A percentile compares a stretch with the other conserved stretches of the same genome.
Conservation (phyloP, 2,329 filamentous ascomycete genomes). For the Colletotrichum sojae region DNA sequence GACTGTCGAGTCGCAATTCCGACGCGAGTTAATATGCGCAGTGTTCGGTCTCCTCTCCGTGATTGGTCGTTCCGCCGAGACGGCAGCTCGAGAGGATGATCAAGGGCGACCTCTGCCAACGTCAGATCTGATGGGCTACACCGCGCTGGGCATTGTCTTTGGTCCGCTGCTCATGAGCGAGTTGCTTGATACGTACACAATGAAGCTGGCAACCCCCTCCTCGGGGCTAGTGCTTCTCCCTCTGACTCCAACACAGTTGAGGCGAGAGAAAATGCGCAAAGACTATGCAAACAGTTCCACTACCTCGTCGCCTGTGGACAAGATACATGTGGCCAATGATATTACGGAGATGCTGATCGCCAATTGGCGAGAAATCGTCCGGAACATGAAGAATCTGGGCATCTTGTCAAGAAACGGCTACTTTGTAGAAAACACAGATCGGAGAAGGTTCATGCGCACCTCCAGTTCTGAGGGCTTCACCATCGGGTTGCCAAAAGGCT, state of each 20-base stretch:
- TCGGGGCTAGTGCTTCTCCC: conserved; percentile 60
- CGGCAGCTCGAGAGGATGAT: conserved; percentile 65
- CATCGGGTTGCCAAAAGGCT: conserved; percentile 55
- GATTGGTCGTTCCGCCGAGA: conserved; percentile 71
- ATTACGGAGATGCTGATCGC: conserved; percentile 77
- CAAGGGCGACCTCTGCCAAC: conserved; percentile 67
- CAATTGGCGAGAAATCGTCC: conserved; percentile 75
- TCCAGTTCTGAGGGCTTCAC: conserved; percentile 59
- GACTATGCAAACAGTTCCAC: conserved; percentile 38
- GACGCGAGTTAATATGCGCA: conserved; percentile 75
- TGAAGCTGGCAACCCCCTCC: conserved; percentile 59
- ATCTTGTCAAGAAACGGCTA: conserved; percentile 47
- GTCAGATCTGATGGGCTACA: conserved; percentile 75
- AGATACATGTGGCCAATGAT: conserved; percentile 69
- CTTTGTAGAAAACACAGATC: conserved; percentile 31
- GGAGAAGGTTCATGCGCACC: conserved; percentile 49
- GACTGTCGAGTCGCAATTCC: conserved; percentile 71
- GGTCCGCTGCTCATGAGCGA: conserved; percentile 75
- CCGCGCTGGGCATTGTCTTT: conserved; percentile 74
- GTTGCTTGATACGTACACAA: conserved; percentile 65
- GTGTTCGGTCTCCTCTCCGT: conserved; percentile 76
- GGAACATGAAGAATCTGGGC: conserved; percentile 68
- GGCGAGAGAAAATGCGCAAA: conserved; percentile 55
- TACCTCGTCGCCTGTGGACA: conserved; percentile 61
- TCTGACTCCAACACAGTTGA: conserved; percentile 58